Evolutionary conservation across 805 yeast species (phyloP).

Genomic region (Clavispora asparagi): DNA sequence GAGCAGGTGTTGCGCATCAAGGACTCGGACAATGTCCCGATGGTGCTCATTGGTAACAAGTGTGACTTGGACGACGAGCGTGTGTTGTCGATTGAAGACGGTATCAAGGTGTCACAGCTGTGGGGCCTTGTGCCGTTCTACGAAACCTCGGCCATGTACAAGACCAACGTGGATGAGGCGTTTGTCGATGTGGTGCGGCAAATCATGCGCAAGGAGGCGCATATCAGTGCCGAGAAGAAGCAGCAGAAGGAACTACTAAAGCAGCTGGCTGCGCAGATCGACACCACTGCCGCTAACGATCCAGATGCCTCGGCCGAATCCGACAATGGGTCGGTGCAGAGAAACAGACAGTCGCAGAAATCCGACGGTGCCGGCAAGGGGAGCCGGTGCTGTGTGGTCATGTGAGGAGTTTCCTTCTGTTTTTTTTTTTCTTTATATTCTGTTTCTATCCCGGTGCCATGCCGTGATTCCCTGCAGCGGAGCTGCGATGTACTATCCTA

Average conservation of each 20-base stretch:
- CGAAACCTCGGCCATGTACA: slow-evolving; percentile 89
- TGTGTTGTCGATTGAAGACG: slow-evolving; percentile 74
- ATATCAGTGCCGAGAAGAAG: slow-evolving; percentile 39
- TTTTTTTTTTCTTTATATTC: too few species aligned
- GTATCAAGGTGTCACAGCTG: slow-evolving; percentile 71
- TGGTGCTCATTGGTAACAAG: slow-evolving; percentile 88
- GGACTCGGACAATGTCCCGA: slow-evolving; percentile 71
- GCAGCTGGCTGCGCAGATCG: slow-evolving; percentile 24
- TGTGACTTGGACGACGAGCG: slow-evolving; percentile 77
- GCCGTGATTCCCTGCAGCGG: not conserved
- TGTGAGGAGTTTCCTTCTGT: slow-evolving; percentile 1
- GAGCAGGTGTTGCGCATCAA: slow-evolving; percentile 84
- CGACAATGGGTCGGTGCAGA: slow-evolving; percentile 6
- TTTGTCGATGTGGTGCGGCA: slow-evolving; percentile 86
- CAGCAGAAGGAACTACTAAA: slow-evolving; percentile 39
- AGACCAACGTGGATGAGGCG: slow-evolving; percentile 86
- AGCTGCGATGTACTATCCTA: not conserved
- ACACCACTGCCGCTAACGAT: slow-evolving; percentile 1
- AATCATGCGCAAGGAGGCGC: slow-evolving; percentile 71
- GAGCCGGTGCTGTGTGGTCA: slow-evolving; percentile 15
- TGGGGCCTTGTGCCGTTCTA: slow-evolving; percentile 92
- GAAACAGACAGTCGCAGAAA: slow-evolving; percentile 9
- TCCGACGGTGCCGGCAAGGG: slow-evolving; percentile 5
- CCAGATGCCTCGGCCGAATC: slow-evolving; percentile 2
- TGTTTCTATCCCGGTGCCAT: not conserved